Base-by-base conservation (phyloP, 768 basidiomycete species). In the Chalciporus pseudorubinellus region DNA sequence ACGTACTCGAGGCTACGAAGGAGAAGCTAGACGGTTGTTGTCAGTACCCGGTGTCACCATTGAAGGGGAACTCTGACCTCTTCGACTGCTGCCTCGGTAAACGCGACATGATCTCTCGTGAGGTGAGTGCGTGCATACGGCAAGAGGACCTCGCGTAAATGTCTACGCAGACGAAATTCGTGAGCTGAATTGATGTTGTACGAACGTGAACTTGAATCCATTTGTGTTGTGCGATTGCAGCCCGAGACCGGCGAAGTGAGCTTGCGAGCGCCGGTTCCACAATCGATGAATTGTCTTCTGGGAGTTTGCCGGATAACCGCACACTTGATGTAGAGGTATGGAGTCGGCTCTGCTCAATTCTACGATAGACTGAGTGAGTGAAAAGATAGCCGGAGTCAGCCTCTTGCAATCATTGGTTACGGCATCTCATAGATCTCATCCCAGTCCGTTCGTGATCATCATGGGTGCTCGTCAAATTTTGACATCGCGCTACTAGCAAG, bases 141-240 rank as follows among this genome's bases (percentile, higher is more conserved):
- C 24, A 79, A 68, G 24, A 87, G 72, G 24, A 84, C 64, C 31
- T 74, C 66, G 36, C 74, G 79, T 50, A 87, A 79, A 59, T 85
- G 84, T 41, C 56, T 56, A 31, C 62, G 64, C 56, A 65, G 47
- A 51, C 58, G 65, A 44, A 62, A 53, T 21, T 67, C 64, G 18
- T 33, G 48, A 41, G 51, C 22, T 10, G 59, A 51, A 34, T 64
- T 39, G 51, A 61, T 47, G 46, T n/a, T 47, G 55, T 57, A 65
- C 21, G 52, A 46, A 16, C 18, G 50, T 8, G 52, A 46, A 16
- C 19, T 48, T 9, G 52, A 43, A 42, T 59, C 56, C 63, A 65
- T 63, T 6, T 1, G 29, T 41, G 29, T 41, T 29, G 36, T 13
- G 31, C n/a, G 22, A 21, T 29, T 21, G 18, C 9, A 20, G 10